A percentile compares a stretch with the other conserved stretches of the same genome.
These are phyloP conservation scores for sunflower (Helianthus annuus) DNA, from an alignment of 129 eudicot species.

Conservation along the genomic window DNA sequence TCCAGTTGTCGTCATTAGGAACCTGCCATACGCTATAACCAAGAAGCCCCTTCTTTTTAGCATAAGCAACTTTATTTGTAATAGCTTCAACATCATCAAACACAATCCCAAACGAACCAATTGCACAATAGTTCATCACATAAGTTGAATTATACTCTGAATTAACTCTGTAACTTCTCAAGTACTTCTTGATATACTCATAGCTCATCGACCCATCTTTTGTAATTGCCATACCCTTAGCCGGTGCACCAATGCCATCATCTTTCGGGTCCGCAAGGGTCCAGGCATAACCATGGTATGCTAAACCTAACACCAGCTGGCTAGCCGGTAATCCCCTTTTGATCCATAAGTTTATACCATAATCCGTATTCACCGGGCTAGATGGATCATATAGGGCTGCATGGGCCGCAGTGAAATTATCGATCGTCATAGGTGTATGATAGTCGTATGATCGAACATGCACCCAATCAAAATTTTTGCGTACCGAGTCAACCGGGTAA, in stretches of 20 bases:
- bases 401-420: constrained; percentile 34
- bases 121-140: constrained; percentile 42
- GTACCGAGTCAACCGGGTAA: constrained; percentile 43
- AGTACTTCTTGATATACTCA: constrained; percentile 35
- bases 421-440: constrained; percentile 27
- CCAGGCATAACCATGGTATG: constrained; percentile 59
- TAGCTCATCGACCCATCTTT: constrained; percentile 35
- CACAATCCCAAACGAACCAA: constrained; percentile 52
- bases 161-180: constrained; percentile 12
- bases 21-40: constrained; percentile 73
- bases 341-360: constrained; percentile 51
- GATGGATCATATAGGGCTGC: constrained; percentile 51
- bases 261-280: constrained; percentile 35
- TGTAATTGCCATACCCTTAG: constrained; percentile 34
- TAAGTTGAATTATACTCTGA: constrained; percentile 38
- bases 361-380: constrained; percentile 39
- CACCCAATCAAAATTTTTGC: constrained; percentile 56
- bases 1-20: constrained; percentile 53
- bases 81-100: constrained; percentile 54
- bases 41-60: constrained; percentile 46
- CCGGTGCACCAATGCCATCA: constrained; percentile 44
- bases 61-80: constrained; percentile 53
- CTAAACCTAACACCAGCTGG: constrained; percentile 48
- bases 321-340: constrained; percentile 39
- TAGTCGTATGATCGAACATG: constrained; percentile 61